Conservation (phyloP, 208 protist species). For the Trypanosoma boissoni region DNA sequence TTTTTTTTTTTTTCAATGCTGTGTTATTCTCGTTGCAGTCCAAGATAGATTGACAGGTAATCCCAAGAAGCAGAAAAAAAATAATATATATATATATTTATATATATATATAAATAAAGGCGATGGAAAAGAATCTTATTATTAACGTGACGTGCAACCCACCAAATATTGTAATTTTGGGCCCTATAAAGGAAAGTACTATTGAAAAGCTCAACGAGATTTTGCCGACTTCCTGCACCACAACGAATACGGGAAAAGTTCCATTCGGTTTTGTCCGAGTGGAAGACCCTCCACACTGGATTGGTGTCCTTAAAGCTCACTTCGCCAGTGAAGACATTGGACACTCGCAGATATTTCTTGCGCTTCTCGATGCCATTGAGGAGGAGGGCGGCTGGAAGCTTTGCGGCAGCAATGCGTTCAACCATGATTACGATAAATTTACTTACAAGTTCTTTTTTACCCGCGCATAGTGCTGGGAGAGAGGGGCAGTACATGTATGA, state of each 20-base stretch:
- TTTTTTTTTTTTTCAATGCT: conserved; percentile 14
- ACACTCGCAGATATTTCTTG: conserved; percentile 73
- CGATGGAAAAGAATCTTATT: conserved; percentile 80
- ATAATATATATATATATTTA: not conserved
- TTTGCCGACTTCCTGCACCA: conserved; percentile 81
- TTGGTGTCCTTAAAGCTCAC: conserved; percentile 78
- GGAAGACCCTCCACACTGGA: conserved; percentile 83
- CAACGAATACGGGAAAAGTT: conserved; percentile 75
- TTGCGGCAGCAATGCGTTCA: conserved; percentile 67
- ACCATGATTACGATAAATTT: conserved; percentile 72
- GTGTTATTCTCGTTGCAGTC: too few relatives aligned
- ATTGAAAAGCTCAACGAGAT: conserved; percentile 83
- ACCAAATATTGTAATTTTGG: conserved; percentile 82
- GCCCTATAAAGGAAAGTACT: conserved; percentile 88
- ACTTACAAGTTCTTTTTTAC: conserved; percentile 92
- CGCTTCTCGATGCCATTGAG: conserved; percentile 78
- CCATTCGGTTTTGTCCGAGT: conserved; percentile 72
- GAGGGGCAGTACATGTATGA: conserved; percentile 64
- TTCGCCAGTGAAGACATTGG: conserved; percentile 90
- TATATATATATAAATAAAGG: not conserved
- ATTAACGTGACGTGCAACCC: conserved; percentile 91
- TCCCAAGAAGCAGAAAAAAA: not conserved
- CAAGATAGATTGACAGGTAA: too few relatives aligned
- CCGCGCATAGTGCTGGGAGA: conserved; percentile 43
- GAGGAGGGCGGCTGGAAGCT: conserved; percentile 89